Conservation (phyloP, 176 grass and related monocot genomes). For the Triticum urartu region DNA sequence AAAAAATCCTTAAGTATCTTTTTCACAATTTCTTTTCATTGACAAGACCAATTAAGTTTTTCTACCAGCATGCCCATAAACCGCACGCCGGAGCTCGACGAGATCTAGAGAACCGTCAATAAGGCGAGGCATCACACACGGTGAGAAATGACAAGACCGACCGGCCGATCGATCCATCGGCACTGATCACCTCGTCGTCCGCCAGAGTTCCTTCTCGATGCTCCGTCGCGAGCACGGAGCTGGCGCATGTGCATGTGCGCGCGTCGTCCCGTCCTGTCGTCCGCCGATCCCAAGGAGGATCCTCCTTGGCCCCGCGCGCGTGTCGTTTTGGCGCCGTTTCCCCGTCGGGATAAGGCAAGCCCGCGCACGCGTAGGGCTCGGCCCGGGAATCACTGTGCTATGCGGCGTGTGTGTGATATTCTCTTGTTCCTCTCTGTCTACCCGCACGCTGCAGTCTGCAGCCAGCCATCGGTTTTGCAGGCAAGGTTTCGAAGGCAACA, state of each 20-base stretch:
- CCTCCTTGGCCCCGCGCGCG: neutral
- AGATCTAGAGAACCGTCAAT: no score
- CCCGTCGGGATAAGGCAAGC: neutral
- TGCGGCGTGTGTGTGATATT: neutral
- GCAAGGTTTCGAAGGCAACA: neutral
- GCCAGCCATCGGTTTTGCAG: neutral
- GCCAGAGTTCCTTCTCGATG: neutral
- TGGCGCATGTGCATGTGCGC: neutral
- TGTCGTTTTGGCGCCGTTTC: neutral
- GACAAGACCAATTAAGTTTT: no score
- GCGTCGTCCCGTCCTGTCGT: neutral
- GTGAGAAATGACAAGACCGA: no score
- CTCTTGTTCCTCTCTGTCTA: neutral
- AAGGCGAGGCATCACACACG: no score
- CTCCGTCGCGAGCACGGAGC: neutral
- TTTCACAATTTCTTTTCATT: no score
- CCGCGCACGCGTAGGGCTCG: neutral
- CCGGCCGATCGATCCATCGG: neutral
- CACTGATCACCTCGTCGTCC: neutral
- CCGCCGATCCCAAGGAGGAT: neutral
- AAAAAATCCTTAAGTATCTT: no score
- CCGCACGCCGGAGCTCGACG: no score
- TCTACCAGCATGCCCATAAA: no score
- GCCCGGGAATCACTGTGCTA: neutral
- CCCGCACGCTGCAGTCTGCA: neutral